Evolutionary conservation across 352 stramenopile genomes (phyloP).

Genomic region (Phytophthora ramorum): DNA sequence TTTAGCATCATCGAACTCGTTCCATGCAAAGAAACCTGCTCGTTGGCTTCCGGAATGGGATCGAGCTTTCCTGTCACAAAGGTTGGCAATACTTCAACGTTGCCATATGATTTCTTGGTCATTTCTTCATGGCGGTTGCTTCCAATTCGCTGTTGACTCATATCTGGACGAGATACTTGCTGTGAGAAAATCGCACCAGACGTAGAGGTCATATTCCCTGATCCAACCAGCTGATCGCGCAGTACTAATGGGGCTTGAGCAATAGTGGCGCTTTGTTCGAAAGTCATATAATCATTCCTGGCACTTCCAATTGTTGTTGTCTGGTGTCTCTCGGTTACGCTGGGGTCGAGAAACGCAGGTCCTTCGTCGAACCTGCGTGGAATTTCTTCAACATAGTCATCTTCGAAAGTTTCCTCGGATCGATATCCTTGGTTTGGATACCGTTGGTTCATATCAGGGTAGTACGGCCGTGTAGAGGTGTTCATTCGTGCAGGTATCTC

Average conservation of each 20-base stretch:
- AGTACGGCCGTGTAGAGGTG: constrained; percentile 1
- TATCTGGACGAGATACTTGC: background rate
- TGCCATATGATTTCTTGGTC: background rate
- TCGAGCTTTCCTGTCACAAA: constrained; percentile 19
- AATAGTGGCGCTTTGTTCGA: constrained; percentile 4
- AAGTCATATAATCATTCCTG: constrained; percentile 5
- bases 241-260: background rate
- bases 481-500: constrained; percentile 32
- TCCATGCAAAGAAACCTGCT: constrained; percentile 14
- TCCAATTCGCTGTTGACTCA: background rate
- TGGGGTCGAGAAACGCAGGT: background rate
- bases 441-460: constrained; percentile 7
- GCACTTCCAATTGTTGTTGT: background rate
- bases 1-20: background rate
- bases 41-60: constrained; percentile 30
- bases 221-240: background rate
- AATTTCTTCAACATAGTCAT: constrained; percentile 11
- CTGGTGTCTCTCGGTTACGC: background rate
- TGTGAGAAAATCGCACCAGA: background rate
- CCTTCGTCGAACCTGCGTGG: constrained; percentile 1
- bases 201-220: background rate
- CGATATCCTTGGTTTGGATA: constrained; percentile 8
- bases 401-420: constrained; percentile 13
- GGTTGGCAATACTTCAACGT: constrained; percentile 1
- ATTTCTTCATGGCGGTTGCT: background rate